phyloP scores from a whole-genome alignment of 805 yeast species.

The Saccharomyces mikatae region DNA sequence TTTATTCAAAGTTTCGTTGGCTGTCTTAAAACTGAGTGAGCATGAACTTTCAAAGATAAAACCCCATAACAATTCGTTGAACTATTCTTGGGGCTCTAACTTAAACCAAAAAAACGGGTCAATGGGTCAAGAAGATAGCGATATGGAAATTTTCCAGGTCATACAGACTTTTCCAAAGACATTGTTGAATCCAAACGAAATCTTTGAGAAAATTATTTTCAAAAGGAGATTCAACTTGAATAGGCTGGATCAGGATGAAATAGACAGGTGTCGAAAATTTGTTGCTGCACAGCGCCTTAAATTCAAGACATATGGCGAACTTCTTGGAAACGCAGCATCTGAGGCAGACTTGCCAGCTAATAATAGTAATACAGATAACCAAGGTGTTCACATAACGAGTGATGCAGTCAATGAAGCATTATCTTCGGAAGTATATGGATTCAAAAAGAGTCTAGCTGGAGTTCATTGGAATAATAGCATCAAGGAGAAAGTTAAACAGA shows the following conservation, averaged over 20 bases:
- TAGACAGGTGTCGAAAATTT: slow-evolving; percentile 66
- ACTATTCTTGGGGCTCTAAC: slow-evolving; percentile 3
- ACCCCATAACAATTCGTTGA: slow-evolving; percentile 6
- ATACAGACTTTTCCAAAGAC: slow-evolving; percentile 76
- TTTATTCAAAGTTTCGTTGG: slow-evolving; percentile 71
- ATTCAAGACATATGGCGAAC: slow-evolving; percentile 22
- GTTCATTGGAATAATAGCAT: slow-evolving; percentile 58
- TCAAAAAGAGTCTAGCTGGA: slow-evolving; percentile 38
- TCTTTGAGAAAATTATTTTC: slow-evolving; percentile 64
- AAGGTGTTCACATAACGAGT: slow-evolving; percentile 11
- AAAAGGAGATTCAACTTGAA: slow-evolving; percentile 65
- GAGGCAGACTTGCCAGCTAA: background rate
- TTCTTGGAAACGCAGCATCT: background rate
- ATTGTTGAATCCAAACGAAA: slow-evolving; percentile 56
- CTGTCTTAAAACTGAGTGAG: slow-evolving; percentile 69
- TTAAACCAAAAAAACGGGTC: slow-evolving; percentile 1
- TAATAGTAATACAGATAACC: slow-evolving; percentile 1
- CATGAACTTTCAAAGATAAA: slow-evolving; percentile 41
- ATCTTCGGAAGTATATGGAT: slow-evolving; percentile 37
- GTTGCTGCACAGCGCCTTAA: slow-evolving; percentile 56
- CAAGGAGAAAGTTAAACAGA: slow-evolving; percentile 45
- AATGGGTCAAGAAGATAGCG: slow-evolving; percentile 31
- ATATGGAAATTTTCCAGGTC: slow-evolving; percentile 69
- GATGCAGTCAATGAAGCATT: slow-evolving; percentile 29
- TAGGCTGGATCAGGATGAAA: slow-evolving; percentile 73